Conservation (phyloP, 805 yeast genomes). For the Yamadazyma philogaea region DNA sequence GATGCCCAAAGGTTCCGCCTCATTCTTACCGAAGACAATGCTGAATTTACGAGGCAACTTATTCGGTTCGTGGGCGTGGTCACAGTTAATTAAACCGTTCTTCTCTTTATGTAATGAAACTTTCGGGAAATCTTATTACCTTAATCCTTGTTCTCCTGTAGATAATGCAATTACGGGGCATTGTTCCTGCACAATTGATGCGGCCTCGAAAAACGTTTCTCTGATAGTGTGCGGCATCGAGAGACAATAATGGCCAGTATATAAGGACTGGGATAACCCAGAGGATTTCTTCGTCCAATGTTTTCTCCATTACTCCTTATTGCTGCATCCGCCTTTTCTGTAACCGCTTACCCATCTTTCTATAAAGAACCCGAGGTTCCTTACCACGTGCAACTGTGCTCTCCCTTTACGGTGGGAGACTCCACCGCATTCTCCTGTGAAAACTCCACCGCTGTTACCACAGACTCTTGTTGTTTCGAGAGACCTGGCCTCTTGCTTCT, state of each 20-base stretch:
- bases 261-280: background rate
- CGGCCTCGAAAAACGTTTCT: background rate
- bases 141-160: too few species aligned
- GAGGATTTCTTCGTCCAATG: background rate
- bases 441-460: constrained; percentile 38
- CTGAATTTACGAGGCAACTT: background rate
- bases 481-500: constrained; percentile 77
- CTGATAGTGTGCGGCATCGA: background rate
- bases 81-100: background rate
- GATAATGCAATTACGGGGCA: too few species aligned
- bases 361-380: background rate
- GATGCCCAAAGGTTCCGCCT: background rate
- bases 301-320: background rate
- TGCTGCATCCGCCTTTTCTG: constrained; percentile 3
- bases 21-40: background rate
- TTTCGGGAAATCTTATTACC: too few species aligned
- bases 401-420: constrained; percentile 4
- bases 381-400: constrained; percentile 4
- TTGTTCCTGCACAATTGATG: background rate
- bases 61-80: background rate
- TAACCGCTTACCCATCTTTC: constrained; percentile 1
- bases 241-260: background rate
- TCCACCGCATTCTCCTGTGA: constrained; percentile 13
- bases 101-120: background rate
- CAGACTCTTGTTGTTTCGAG: constrained; percentile 72